These are phyloP conservation scores for Xanthoceras sorbifolium DNA, from an alignment of 345 rosid species.

Conservation along the genomic window DNA sequence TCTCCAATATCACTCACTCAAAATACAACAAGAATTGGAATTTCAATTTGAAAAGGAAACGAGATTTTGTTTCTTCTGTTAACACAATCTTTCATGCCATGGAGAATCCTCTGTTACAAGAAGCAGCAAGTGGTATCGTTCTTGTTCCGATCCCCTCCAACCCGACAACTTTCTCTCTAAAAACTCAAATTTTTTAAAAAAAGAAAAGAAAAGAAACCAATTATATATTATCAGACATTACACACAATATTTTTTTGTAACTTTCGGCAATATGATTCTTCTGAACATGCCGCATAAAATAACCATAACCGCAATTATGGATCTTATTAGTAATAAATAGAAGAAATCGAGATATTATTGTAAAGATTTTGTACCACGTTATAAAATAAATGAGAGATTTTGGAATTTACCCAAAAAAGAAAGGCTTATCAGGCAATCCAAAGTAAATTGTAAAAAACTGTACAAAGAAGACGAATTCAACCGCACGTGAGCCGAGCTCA, in stretches of 20 bases:
- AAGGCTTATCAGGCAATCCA: neutral
- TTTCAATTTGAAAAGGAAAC: neutral
- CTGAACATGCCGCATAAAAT: conserved; percentile 19
- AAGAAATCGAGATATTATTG: neutral
- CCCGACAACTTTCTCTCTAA: conserved; percentile 16
- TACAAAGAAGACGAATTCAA: neutral
- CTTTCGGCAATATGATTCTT: conserved; percentile 19
- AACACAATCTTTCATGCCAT: neutral
- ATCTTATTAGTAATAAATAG: neutral
- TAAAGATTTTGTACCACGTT: neutral
- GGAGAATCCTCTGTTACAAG: neutral
- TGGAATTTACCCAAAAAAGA: neutral
- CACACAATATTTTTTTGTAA: neutral
- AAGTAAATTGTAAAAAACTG: neutral
- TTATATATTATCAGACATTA: conserved; percentile 5
- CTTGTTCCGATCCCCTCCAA: conserved; percentile 20
- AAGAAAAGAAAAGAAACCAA: neutral
- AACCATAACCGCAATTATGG: neutral
- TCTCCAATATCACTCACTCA: neutral
- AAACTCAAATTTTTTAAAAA: neutral
- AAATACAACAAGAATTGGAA: neutral
- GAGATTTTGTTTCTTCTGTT: neutral
- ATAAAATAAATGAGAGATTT: neutral
- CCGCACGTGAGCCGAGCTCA: conserved; percentile 3
- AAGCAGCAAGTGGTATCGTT: neutral